phyloP scores from a whole-genome alignment of 2,329 filamentous ascomycete genomes.

The Diaporthe caulivora region DNA sequence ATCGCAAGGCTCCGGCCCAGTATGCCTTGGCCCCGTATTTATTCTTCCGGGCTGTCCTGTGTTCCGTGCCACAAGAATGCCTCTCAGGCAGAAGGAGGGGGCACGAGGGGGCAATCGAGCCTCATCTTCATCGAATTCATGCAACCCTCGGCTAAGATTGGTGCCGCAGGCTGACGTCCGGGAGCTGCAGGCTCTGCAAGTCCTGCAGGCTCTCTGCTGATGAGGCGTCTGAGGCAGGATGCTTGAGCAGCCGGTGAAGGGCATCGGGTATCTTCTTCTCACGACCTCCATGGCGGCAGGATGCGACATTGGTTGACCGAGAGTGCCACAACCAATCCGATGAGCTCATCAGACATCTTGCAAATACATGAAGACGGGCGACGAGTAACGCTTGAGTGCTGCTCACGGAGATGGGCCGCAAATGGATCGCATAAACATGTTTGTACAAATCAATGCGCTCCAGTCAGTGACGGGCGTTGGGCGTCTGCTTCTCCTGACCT shows the following conservation, averaged over 20 bases:
- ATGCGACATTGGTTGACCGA: slow-evolving; percentile 1
- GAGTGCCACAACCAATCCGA: not conserved
- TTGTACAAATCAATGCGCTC: too few species aligned
- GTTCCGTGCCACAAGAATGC: not conserved
- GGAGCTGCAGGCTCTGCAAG: not conserved
- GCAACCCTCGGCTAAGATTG: not conserved
- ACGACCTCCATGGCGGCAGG: not conserved
- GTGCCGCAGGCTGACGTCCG: not conserved
- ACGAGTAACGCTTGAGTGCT: too few species aligned
- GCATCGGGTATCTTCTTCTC: not conserved
- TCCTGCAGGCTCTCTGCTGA: not conserved
- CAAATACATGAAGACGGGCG: not conserved
- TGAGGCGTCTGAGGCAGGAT: not conserved
- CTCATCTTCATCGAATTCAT: not conserved
- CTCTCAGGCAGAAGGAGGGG: not conserved
- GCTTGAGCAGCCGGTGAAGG: not conserved
- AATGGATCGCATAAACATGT: too few species aligned
- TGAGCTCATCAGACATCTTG: not conserved
- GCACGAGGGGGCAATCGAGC: not conserved
- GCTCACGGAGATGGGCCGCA: too few species aligned
- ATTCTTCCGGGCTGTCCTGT: not conserved
- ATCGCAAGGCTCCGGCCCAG: not conserved
- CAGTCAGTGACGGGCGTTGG: not conserved
- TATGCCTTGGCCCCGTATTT: slow-evolving; percentile 9
- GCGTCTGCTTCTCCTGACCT: not conserved